Conservation (phyloP, 129 eudicot species). For the Rutidosis leptorrhynchoides region DNA sequence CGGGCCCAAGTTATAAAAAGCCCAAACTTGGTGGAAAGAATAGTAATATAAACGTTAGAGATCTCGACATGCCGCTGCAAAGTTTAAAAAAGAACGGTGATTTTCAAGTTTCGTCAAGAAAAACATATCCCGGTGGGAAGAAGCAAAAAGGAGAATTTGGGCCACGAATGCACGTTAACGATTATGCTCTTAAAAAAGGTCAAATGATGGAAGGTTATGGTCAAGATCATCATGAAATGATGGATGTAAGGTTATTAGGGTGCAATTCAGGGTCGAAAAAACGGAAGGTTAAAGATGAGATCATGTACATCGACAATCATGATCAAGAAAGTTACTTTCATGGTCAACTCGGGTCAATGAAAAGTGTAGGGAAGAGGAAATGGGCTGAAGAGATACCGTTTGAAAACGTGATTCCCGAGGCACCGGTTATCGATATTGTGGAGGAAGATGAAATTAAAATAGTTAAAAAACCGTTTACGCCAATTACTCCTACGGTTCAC, state of each 20-base stretch:
- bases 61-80: slow-evolving; percentile 44
- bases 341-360: slow-evolving; percentile 37
- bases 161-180: slow-evolving; percentile 39
- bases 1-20: slow-evolving; percentile 40
- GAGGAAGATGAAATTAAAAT: slow-evolving; percentile 54
- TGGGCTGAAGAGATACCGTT: slow-evolving; percentile 36
- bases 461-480: slow-evolving; percentile 59
- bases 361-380: slow-evolving; percentile 48
- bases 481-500: slow-evolving; percentile 83
- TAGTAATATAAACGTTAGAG: slow-evolving; percentile 29
- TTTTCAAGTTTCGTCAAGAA: slow-evolving; percentile 37
- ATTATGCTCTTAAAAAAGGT: slow-evolving; percentile 44
- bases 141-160: slow-evolving; percentile 54
- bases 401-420: slow-evolving; percentile 41
- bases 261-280: slow-evolving; percentile 52
- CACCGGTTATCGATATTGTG: slow-evolving; percentile 33
- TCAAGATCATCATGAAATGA: slow-evolving; percentile 40
- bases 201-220: slow-evolving; percentile 40
- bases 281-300: slow-evolving; percentile 55
- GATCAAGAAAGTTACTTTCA: slow-evolving; percentile 38
- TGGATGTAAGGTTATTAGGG: slow-evolving; percentile 45
- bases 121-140: slow-evolving; percentile 35
- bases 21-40: slow-evolving; percentile 43
- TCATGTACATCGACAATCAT: slow-evolving; percentile 39
- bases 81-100: slow-evolving; percentile 36